phyloP scores from a whole-genome alignment of 2,329 filamentous ascomycete species.

The Neurospora crassa region DNA sequence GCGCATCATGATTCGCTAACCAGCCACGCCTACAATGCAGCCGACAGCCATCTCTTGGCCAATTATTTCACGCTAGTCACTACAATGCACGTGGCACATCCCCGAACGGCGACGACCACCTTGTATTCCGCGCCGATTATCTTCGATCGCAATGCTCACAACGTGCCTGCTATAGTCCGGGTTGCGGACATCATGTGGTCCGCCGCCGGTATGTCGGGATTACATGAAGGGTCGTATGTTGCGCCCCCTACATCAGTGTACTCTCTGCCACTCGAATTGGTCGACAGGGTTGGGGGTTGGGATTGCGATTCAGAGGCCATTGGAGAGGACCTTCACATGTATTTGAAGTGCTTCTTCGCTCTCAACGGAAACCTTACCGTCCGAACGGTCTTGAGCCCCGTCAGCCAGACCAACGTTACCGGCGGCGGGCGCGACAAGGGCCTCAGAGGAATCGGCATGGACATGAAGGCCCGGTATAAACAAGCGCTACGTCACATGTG shows the following conservation, averaged over 20 bases:
- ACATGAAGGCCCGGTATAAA: constrained; percentile 57
- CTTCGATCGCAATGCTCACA: constrained; percentile 64
- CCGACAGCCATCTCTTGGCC: constrained; percentile 60
- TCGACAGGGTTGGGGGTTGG: constrained; percentile 63
- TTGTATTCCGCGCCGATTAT: constrained; percentile 63
- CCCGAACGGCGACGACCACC: constrained; percentile 51
- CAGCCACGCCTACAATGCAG: constrained; percentile 29
- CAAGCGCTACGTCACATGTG: constrained; percentile 70
- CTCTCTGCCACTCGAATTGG: constrained; percentile 55
- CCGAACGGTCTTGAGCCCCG: constrained; percentile 55
- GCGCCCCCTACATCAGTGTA: constrained; percentile 67
- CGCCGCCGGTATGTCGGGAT: constrained; percentile 59
- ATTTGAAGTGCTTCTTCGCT: constrained; percentile 68
- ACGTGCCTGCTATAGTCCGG: constrained; percentile 56
- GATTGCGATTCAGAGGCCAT: constrained; percentile 62
- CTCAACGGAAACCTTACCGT: constrained; percentile 59
- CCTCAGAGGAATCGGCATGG: constrained; percentile 42
- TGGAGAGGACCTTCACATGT: constrained; percentile 70
- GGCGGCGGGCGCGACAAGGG: constrained; percentile 46
- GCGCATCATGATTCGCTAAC: constrained; percentile 21
- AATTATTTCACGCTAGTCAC: constrained; percentile 59
- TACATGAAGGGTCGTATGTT: constrained; percentile 54
- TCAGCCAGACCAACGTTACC: constrained; percentile 64
- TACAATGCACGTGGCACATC: constrained; percentile 50
- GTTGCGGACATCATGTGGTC: constrained; percentile 66